A percentile compares a stretch with the other conserved stretches of the same genome.
Conservation (phyloP, 371 early-diverging fungal genomes). For the Capillidium heterosporum region DNA sequence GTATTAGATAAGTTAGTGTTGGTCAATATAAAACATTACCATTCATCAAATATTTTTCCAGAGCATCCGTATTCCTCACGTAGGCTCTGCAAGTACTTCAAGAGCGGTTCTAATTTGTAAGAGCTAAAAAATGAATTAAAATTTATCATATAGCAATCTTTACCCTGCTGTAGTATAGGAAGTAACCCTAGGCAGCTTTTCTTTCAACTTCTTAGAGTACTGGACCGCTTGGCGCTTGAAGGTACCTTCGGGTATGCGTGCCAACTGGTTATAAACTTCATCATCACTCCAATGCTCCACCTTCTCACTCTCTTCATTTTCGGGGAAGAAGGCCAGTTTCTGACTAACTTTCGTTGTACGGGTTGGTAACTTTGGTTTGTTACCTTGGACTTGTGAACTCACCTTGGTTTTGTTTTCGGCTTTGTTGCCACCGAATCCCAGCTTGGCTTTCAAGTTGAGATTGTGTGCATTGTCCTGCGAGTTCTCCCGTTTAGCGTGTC, state of each 20-base stretch:
- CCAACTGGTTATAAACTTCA: slow-evolving; percentile 16
- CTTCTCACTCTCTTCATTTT: slow-evolving; percentile 16
- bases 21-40: slow-evolving; percentile 10
- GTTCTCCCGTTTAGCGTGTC: too few relatives aligned
- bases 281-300: slow-evolving; percentile 2
- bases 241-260: slow-evolving; percentile 11
- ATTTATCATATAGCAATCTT: slow-evolving; percentile 1
- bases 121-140: slow-evolving; percentile 27
- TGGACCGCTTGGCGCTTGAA: slow-evolving; percentile 35
- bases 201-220: slow-evolving; percentile 13
- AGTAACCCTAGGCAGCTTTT: slow-evolving; percentile 43
- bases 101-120: slow-evolving; percentile 20
- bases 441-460: too few relatives aligned
- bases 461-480: too few relatives aligned
- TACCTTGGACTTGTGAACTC: background rate
- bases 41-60: slow-evolving; percentile 22
- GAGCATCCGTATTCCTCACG: slow-evolving; percentile 11
- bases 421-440: too few relatives aligned
- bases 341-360: slow-evolving; percentile 80
- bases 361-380: slow-evolving; percentile 24
- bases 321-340: slow-evolving; percentile 80
- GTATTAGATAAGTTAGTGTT: background rate
- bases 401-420: background rate
- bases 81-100: slow-evolving; percentile 20
- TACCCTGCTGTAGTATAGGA: slow-evolving; percentile 77